Evolutionary conservation across 345 rosid species (phyloP), one percentile per base, ranked within the genome.

Genomic region (Fremontodendron californicum): DNA sequence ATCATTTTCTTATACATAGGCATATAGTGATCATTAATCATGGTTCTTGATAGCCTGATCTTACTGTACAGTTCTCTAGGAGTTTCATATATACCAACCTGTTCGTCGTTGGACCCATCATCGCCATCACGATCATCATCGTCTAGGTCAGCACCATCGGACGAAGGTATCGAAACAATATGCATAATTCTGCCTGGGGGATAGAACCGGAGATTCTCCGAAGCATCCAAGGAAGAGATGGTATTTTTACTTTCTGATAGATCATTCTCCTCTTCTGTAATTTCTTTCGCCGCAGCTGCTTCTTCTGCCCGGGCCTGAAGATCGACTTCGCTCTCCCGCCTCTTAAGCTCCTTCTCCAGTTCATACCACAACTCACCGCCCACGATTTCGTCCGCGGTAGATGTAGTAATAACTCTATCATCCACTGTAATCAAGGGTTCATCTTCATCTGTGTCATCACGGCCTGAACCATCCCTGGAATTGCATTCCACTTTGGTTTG

Each of bases 1-100:
- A 92, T 91, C 97, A 90, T 93, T 84, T 85, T 96, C 87, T 88
- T 91, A 81, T 92, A 91, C 93, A 91, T 90, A 13, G 97, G 98
- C 98, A 93, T 93, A 52, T 96, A 96, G 78, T 96, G 99, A 86
- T 96, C 99, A 66, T 96, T 89, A 46, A 96, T 94, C 97, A 93
- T 91, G 2, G 97, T 92, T 82, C 84, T 90, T 0, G 97, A 96
- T 10, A 96, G 92, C 42, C 98, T 87, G 69, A 96, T 86, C 89
- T 91, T 96, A 84, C 88, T 91, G 83, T 96, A 92, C 84, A 96
- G 85, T 82, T 96, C 89, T 80, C 98, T 89, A 7, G 91, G 94
- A 16, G 98, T 92, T 87, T 91, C 92, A 16, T 86, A 93, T 79
- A 93, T 80, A 15, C 86, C 88, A 9, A 87, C 86, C 23, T 66